phyloP scores from a whole-genome alignment of 2,329 filamentous ascomycete genomes.

The Colletotrichum navitas region DNA sequence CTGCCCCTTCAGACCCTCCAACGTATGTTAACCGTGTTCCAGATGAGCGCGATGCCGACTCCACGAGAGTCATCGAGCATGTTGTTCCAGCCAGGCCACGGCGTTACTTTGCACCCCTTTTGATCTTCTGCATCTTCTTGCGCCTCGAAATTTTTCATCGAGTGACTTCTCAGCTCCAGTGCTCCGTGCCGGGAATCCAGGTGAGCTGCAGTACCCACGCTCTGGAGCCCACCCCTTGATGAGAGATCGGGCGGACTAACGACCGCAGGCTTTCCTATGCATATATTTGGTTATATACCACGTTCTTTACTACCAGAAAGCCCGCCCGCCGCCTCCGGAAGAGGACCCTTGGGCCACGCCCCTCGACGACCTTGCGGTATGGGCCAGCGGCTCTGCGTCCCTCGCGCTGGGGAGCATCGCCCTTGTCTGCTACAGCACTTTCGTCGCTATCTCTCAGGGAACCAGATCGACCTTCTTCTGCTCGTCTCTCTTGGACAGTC shows the following conservation, averaged over 20 bases:
- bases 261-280: constrained; percentile 60
- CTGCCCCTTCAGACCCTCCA: not conserved
- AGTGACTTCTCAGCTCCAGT: constrained; percentile 63
- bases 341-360: constrained; percentile 64
- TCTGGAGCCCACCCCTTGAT: not conserved
- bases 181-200: constrained; percentile 63
- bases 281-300: constrained; percentile 60
- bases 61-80: constrained; percentile 44
- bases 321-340: constrained; percentile 49
- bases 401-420: constrained; percentile 53
- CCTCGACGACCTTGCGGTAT: constrained; percentile 61
- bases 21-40: not conserved
- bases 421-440: constrained; percentile 59
- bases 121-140: constrained; percentile 60
- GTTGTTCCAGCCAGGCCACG: constrained; percentile 60
- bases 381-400: constrained; percentile 59
- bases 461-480: constrained; percentile 66
- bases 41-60: constrained; percentile 32
- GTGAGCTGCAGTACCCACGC: constrained; percentile 46
- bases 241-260: not conserved
- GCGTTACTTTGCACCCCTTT: constrained; percentile 58
- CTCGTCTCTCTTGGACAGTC: constrained; percentile 57
- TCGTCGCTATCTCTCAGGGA: constrained; percentile 54
- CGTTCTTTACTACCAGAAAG: constrained; percentile 53
- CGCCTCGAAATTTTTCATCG: constrained; percentile 63